These are phyloP conservation scores for Linnemannia schmuckeri DNA, from an alignment of 192 early-diverging fungal species.

Conservation along the genomic window DNA sequence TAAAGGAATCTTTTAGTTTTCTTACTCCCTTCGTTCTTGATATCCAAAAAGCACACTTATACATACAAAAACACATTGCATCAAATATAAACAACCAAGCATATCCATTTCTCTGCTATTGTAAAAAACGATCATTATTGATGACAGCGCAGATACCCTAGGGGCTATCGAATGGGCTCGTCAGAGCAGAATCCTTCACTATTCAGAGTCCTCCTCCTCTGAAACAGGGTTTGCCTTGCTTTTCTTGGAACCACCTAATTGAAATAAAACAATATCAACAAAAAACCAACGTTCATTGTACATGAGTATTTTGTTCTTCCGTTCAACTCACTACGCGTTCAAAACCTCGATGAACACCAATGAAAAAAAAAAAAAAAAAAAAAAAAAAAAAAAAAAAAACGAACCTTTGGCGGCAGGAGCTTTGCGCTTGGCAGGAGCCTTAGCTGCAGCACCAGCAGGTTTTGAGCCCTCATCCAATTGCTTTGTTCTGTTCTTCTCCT, in stretches of 20 bases:
- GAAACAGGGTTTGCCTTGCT: conserved; percentile 36
- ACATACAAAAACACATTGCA: background rate
- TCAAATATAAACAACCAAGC: conserved; percentile 5
- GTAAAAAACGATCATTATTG: background rate
- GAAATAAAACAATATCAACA: background rate
- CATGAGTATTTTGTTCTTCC: too few relatives aligned
- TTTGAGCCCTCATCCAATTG: background rate
- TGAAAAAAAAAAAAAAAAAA: background rate
- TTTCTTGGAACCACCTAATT: conserved; percentile 31
- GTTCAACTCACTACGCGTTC: too few relatives aligned
- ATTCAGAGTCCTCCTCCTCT: conserved; percentile 40
- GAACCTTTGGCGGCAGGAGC: conserved; percentile 36
- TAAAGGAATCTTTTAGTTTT: background rate
- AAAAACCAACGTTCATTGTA: background rate
- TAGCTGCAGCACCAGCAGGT: background rate
- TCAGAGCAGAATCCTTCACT: background rate
- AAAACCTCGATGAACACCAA: too few relatives aligned
- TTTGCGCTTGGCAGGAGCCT: conserved; percentile 41
- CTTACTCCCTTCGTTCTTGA: background rate
- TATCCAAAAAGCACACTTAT: background rate
- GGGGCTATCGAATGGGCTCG: background rate
- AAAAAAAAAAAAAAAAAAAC: background rate
- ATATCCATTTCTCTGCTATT: background rate
- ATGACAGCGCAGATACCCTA: background rate
- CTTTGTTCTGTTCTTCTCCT: conserved; percentile 44